These are phyloP conservation scores for Fraxinus greggii DNA, from an alignment of 305 asterid genomes.

Conservation along the genomic window DNA sequence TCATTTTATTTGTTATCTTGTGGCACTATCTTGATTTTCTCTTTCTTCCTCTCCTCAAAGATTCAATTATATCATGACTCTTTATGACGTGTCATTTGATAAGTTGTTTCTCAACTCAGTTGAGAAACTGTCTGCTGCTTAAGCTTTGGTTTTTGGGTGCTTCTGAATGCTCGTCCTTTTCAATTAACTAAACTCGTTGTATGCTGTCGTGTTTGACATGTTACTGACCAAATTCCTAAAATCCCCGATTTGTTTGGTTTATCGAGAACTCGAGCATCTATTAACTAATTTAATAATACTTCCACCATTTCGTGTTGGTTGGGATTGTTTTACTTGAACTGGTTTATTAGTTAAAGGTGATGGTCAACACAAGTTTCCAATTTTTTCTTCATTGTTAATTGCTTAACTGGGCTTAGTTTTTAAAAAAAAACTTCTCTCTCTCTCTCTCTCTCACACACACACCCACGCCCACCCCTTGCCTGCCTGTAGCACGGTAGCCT, in stretches of 20 bases:
- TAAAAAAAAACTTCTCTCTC: neutral
- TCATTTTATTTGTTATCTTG: neutral
- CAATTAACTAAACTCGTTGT: neutral
- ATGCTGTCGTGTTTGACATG: neutral
- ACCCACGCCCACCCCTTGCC: neutral
- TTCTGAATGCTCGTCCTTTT: neutral
- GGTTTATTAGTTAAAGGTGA: neutral
- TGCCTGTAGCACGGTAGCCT: neutral
- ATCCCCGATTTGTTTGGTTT: neutral
- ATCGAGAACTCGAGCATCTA: neutral
- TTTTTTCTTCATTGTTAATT: neutral
- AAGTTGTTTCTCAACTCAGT: neutral
- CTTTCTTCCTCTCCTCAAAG: conserved; percentile 9
- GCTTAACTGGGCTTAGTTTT: neutral
- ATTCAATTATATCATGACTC: neutral
- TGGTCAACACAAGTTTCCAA: neutral
- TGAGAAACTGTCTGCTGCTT: neutral
- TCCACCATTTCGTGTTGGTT: neutral
- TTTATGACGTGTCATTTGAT: neutral
- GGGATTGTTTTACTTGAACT: neutral
- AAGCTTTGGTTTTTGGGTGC: neutral
- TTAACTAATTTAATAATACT: neutral
- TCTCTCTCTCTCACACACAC: neutral
- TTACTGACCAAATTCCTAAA: conserved; percentile 9
- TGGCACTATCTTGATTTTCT: neutral